Conservation (phyloP, 2,329 filamentous ascomycete species). For the Ophiostoma sp. region DNA sequence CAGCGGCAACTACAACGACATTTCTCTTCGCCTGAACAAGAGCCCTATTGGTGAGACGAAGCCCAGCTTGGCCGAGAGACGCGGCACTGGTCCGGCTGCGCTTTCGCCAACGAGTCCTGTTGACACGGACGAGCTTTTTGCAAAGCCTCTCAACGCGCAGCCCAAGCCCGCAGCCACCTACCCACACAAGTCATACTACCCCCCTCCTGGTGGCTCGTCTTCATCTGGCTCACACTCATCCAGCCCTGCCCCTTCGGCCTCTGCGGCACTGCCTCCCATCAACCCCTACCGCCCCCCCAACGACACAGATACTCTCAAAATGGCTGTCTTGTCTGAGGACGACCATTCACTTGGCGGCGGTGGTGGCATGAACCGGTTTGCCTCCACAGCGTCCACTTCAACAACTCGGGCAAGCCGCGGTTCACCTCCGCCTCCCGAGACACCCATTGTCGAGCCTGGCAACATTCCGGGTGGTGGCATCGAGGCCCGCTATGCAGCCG, state of each 20-base stretch:
- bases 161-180: conserved; percentile 38
- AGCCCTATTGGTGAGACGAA: conserved; percentile 49
- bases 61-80: conserved; percentile 68
- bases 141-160: conserved; percentile 49
- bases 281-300: conserved; percentile 16
- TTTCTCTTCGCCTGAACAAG: conserved; percentile 50
- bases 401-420: conserved; percentile 88
- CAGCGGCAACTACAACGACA: conserved; percentile 44
- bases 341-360: background rate
- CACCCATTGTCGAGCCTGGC: conserved; percentile 70
- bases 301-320: conserved; percentile 33
- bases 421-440: conserved; percentile 91
- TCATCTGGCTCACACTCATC: background rate
- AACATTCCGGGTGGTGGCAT: conserved; percentile 72
- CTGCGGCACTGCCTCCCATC: conserved; percentile 1
- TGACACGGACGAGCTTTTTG: conserved; percentile 75
- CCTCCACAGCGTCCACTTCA: conserved; percentile 84
- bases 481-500: conserved; percentile 83
- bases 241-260: conserved; percentile 2
- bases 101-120: conserved; percentile 72
- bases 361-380: conserved; percentile 52
- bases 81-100: conserved; percentile 75
- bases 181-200: conserved; percentile 56
- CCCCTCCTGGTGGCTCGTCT: conserved; percentile 40
- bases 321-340: conserved; percentile 37